These are phyloP conservation scores for Wickerhamomyces chaumierensis DNA, from an alignment of 805 yeast genomes.

Conservation along the genomic window DNA sequence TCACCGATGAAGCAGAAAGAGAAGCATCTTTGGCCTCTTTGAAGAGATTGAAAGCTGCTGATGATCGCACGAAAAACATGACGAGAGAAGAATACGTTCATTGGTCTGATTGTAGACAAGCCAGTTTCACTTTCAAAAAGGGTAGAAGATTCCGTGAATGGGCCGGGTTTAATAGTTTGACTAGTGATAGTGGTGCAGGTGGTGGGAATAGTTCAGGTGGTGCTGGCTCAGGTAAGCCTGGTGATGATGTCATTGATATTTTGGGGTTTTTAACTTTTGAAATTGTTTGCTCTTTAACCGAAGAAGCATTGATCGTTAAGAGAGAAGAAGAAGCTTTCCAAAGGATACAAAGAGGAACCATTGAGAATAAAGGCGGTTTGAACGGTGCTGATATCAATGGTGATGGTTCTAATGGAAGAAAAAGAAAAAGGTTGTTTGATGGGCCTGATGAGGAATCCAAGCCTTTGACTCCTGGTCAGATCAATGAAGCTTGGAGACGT, in stretches of 20 bases:
- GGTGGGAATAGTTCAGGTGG: no score
- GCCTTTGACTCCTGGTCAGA: constrained; percentile 71
- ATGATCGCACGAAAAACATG: constrained; percentile 87
- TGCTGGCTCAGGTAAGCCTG: constrained; percentile 41
- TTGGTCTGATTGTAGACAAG: constrained; percentile 98
- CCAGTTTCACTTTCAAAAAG: constrained; percentile 89
- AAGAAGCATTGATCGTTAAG: constrained; percentile 77
- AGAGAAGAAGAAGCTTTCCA: constrained; percentile 44
- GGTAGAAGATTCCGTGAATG: constrained; percentile 92
- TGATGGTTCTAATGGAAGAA: constrained; percentile 24
- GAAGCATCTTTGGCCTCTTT: constrained; percentile 85
- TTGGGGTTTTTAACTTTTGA: constrained; percentile 93
- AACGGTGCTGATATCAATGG: constrained; percentile 14
- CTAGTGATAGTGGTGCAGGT: constrained; percentile 46
- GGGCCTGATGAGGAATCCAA: constrained; percentile 77
- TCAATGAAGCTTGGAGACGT: constrained; percentile 77
- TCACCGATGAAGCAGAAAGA: constrained; percentile 75
- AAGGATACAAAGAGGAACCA: neutral
- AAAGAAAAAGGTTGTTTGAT: constrained; percentile 59
- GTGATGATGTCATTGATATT: constrained; percentile 93
- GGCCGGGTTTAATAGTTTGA: constrained; percentile 77
- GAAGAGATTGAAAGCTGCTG: constrained; percentile 83
- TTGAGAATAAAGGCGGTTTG: neutral
- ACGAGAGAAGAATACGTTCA: constrained; percentile 96
- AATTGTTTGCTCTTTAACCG: constrained; percentile 90